These are phyloP conservation scores for Xylariaceae sp. DNA, from an alignment of 2,329 filamentous ascomycete species.

Conservation along the genomic window DNA sequence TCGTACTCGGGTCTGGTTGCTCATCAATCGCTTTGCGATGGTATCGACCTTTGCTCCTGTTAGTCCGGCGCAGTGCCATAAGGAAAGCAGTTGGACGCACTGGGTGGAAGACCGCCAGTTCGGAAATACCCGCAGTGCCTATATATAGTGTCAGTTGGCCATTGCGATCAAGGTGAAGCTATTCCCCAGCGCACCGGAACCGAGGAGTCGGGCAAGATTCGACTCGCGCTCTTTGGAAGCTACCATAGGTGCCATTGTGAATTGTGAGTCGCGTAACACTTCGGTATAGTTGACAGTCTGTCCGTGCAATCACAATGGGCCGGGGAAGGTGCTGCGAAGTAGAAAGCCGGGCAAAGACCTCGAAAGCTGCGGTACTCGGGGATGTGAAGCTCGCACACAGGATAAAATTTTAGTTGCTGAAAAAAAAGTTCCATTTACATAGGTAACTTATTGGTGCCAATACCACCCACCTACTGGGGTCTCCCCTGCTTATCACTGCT, in stretches of 20 bases:
- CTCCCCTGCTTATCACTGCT: too few relatives aligned
- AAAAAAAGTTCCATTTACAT: conserved; percentile 14
- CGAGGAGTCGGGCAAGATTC: conserved; percentile 81
- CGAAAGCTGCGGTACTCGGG: conserved; percentile 14
- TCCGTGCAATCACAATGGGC: background rate
- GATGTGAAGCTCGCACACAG: conserved; percentile 11
- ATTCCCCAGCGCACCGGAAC: conserved; percentile 69
- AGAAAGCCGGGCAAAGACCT: conserved; percentile 8
- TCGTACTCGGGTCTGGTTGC: conserved; percentile 79
- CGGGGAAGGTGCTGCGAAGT: conserved; percentile 1
- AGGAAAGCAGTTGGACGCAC: conserved; percentile 42
- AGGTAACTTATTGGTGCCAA: conserved; percentile 13
- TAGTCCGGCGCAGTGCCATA: conserved; percentile 26
- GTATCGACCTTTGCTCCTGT: conserved; percentile 76
- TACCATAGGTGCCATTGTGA: conserved; percentile 62
- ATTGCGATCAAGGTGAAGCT: background rate
- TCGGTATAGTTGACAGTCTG: background rate
- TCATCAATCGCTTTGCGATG: conserved; percentile 98
- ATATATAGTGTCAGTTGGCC: conserved; percentile 18
- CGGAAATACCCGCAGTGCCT: conserved; percentile 65
- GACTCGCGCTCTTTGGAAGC: conserved; percentile 74
- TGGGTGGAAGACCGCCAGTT: conserved; percentile 73
- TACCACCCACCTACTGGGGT: conserved; percentile 5
- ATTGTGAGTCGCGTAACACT: background rate
- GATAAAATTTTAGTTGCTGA: conserved; percentile 26